Conservation (phyloP, 2,329 filamentous ascomycete genomes). For the Epicoccum sorghinum region DNA sequence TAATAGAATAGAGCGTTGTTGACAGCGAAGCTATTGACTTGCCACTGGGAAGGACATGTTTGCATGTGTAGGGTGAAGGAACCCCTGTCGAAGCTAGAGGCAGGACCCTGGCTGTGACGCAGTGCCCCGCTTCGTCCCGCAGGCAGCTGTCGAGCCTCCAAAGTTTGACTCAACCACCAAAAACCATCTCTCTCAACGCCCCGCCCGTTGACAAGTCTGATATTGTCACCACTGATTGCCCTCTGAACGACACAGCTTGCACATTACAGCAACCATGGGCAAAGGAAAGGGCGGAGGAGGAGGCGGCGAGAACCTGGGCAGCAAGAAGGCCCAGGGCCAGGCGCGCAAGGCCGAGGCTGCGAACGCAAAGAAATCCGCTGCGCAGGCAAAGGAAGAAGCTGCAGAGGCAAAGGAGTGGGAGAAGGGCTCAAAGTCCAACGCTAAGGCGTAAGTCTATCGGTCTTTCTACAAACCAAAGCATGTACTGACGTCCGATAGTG, state of each 20-base stretch:
- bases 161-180: conserved; percentile 16
- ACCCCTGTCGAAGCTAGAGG: conserved; percentile 8
- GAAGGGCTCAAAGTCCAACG: conserved; percentile 81
- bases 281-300: conserved; percentile 61
- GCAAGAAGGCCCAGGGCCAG: conserved; percentile 88
- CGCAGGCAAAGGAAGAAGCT: conserved; percentile 68
- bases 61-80: too few relatives aligned
- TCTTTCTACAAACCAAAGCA: too few relatives aligned
- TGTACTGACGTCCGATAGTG: conserved; percentile 58
- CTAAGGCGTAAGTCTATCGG: conserved; percentile 76
- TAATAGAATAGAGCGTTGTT: neutral
- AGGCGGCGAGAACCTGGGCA: conserved; percentile 69
- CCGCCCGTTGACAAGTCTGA: neutral
- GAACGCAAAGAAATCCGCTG: conserved; percentile 75
- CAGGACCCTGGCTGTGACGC: conserved; percentile 15
- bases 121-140: conserved; percentile 15
- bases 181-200: neutral
- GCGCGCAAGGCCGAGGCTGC: conserved; percentile 91
- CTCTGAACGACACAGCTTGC: neutral
- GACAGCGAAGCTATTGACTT: too few relatives aligned
- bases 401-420: conserved; percentile 79
- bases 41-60: too few relatives aligned
- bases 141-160: conserved; percentile 16
- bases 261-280: conserved; percentile 30
- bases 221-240: neutral